Percentiles rank a stretch among this genome's conserved stretches.
phyloP scores from a whole-genome alignment of 1,139 yeast species.

The Geotrichum reessii region DNA sequence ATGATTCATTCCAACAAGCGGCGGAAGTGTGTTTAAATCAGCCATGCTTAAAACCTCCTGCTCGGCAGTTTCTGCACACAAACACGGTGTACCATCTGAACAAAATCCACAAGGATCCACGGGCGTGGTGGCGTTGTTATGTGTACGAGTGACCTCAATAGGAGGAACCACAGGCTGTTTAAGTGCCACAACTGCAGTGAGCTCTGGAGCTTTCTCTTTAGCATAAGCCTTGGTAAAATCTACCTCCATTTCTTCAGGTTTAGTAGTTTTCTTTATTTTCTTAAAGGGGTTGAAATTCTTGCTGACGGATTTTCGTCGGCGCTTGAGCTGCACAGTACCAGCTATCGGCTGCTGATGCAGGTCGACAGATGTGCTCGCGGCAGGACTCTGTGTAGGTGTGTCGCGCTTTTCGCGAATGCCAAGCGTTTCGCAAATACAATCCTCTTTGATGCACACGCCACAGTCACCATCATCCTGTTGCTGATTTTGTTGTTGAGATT shows the following conservation, averaged over 20 bases:
- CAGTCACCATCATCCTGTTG: slow-evolving; percentile 42
- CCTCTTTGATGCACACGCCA: slow-evolving; percentile 63
- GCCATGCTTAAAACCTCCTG: slow-evolving; percentile 19
- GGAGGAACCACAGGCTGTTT: not conserved
- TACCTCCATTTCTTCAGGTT: slow-evolving; percentile 26
- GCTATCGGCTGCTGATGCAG: not conserved
- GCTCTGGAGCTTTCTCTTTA: slow-evolving; percentile 6
- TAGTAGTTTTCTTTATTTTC: slow-evolving; percentile 3
- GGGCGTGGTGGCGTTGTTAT: slow-evolving; percentile 35
- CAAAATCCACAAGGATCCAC: slow-evolving; percentile 89
- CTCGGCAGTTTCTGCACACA: slow-evolving; percentile 59
- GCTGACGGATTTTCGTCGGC: slow-evolving; percentile 3
- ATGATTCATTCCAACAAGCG: slow-evolving; percentile 1
- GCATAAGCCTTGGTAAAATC: slow-evolving; percentile 32
- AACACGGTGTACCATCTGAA: slow-evolving; percentile 86
- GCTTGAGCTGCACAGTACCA: slow-evolving; percentile 14
- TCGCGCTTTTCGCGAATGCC: slow-evolving; percentile 35
- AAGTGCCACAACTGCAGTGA: not conserved
- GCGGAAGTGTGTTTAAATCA: slow-evolving; percentile 15
- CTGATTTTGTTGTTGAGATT: slow-evolving; percentile 2
- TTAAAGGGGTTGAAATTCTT: slow-evolving; percentile 8
- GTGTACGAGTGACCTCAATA: not conserved
- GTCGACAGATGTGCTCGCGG: not conserved
- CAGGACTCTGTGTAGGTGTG: not conserved
- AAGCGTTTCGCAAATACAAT: slow-evolving; percentile 63